phyloP scores from a whole-genome alignment of 1,284 basidiomycete species.

The Pseudozyma sp. region DNA sequence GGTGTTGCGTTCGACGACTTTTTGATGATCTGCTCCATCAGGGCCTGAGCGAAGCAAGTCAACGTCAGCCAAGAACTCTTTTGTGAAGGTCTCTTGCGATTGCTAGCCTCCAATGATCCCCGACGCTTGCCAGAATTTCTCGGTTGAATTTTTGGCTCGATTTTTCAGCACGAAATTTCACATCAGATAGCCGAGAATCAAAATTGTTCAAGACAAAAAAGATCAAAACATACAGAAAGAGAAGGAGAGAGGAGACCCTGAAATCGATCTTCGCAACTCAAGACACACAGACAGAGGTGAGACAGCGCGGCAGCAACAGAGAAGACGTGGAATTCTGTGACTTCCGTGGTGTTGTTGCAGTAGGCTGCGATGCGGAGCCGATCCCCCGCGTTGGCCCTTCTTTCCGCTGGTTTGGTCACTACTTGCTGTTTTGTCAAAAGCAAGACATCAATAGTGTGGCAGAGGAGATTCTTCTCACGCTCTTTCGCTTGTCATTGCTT shows the following conservation, averaged over 20 bases:
- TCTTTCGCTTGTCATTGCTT: no score
- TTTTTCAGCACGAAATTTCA: background rate
- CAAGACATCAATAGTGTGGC: no score
- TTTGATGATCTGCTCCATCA: no score
- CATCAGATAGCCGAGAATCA: background rate
- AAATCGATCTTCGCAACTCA: conserved; percentile 3
- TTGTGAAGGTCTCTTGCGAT: background rate
- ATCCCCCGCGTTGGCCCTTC: conserved; percentile 4
- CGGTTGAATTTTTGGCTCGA: background rate
- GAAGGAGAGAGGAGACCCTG: background rate
- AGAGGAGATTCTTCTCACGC: no score
- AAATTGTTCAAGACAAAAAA: background rate
- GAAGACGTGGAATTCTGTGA: background rate
- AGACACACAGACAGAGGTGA: background rate
- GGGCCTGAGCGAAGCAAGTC: background rate
- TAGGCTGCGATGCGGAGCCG: background rate
- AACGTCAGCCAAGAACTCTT: conserved; percentile 19
- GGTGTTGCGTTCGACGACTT: no score
- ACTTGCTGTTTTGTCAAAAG: no score
- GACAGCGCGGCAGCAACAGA: background rate
- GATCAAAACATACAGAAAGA: background rate
- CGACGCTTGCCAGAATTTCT: no score
- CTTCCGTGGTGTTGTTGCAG: background rate
- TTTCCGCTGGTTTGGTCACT: background rate
- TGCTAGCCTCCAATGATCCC: no score